A percentile compares a stretch with the other conserved stretches of the same genome.
Conservation (phyloP, 2,329 filamentous ascomycete species). For the Talaromyces sp. region DNA sequence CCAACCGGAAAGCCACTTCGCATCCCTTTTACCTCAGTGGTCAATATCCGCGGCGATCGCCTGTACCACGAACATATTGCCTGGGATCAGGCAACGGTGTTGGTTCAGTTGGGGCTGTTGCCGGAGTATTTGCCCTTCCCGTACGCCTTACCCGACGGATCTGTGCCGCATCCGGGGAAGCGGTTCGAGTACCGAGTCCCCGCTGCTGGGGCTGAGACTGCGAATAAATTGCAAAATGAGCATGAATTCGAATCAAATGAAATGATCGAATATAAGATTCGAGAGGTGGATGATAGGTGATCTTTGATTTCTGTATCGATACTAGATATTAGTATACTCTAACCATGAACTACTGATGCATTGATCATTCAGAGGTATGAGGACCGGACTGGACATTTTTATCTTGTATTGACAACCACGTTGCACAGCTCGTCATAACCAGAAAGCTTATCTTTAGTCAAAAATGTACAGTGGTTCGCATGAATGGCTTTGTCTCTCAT, state of each 20-base stretch:
- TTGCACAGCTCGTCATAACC: too few relatives aligned
- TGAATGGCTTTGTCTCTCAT: too few relatives aligned
- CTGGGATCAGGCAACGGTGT: slow-evolving; percentile 67
- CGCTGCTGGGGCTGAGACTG: slow-evolving; percentile 59
- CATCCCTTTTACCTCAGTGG: slow-evolving; percentile 64
- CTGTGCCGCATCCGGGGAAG: slow-evolving; percentile 41
- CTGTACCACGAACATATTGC: slow-evolving; percentile 71
- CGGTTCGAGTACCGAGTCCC: slow-evolving; percentile 64
- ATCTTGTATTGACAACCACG: too few relatives aligned
- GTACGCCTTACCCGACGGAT: slow-evolving; percentile 52
- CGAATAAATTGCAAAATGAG: slow-evolving; percentile 55
- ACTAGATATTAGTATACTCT: too few relatives aligned
- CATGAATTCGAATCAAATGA: slow-evolving; percentile 56
- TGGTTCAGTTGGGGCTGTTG: slow-evolving; percentile 63
- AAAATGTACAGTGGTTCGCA: too few relatives aligned
- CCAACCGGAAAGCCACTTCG: slow-evolving; percentile 64
- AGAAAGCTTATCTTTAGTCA: too few relatives aligned
- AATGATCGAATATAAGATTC: slow-evolving; percentile 53
- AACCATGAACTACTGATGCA: background rate
- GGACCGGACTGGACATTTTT: too few relatives aligned
- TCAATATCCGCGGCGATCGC: slow-evolving; percentile 67
- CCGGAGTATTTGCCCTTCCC: slow-evolving; percentile 68
- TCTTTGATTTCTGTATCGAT: background rate
- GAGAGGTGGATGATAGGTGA: slow-evolving; percentile 28
- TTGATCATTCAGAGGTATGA: too few relatives aligned